Evolutionary conservation across 2,329 filamentous ascomycete species (phyloP), one percentile per base, ranked within the genome.

Genomic region (Botryotinia calthae): DNA sequence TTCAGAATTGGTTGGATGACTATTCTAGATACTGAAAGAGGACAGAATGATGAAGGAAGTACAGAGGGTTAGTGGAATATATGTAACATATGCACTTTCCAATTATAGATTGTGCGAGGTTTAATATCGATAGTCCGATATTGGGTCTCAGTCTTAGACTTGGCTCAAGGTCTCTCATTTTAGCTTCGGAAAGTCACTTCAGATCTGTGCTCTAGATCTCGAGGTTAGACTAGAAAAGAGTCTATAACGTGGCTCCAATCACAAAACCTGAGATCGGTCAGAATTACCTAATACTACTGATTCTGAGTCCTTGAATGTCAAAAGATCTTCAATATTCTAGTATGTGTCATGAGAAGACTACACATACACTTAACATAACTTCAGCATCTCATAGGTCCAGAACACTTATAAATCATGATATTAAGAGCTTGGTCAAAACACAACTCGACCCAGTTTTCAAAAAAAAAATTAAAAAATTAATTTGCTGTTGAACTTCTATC

Each of bases 381-480:
- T 2, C 1, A 7, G 12, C 20, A 34, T 8, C 20, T 22, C 22
- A 8, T 9, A 37, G 10, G 10, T 25, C 8, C 22, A 61, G 3
- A 6, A 8, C 12, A 40, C 25, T 22, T 18, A 14, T 9, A 1
- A 16, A 8, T 22, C 34, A 61, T 7, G 34, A 40, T 4, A 14
- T 37, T 12, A n/a, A 8, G 22, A 61, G 12, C 12, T 16, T 25
- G 12, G 1, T 18, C 28, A 37, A 9, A 25, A 16, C 14, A 3
- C 0, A 8, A 61, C 22, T 40, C 25, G 12, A 34, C 7, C 4
- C 4, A 34, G 18, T 0, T 1, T 0, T 34, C 2, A 40, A n/a
- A n/a, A 8, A 16, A 7, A 6, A n/a, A 37, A 37, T 61, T 40
- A 1, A 6, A n/a, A 37, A 16, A 40, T 61, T 37, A n/a, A 16